Conservation (phyloP, 345 rosid species). For the Gossypium arboreum region DNA sequence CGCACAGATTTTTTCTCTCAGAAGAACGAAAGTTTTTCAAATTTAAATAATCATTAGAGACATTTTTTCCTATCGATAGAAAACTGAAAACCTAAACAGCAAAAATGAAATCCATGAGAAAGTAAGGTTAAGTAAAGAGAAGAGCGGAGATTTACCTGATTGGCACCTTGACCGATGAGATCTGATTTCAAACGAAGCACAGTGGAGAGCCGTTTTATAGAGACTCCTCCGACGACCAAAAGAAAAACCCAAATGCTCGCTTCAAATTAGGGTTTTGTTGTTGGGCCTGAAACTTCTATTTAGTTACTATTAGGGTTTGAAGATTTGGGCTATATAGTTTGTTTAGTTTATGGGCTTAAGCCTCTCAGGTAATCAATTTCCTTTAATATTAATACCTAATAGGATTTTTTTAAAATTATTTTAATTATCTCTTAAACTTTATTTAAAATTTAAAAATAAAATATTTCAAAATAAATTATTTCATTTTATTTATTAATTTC, state of each 20-base stretch:
- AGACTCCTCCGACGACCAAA: not conserved
- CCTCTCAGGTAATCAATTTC: not conserved
- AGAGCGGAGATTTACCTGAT: not conserved
- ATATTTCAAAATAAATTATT: too few species aligned
- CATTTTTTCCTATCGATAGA: not conserved
- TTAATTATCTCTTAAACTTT: too few species aligned
- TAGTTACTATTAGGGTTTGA: not conserved
- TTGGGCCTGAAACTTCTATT: not conserved
- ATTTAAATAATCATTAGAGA: constrained; percentile 39
- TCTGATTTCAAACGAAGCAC: not conserved
- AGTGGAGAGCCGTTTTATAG: not conserved
- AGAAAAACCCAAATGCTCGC: not conserved
- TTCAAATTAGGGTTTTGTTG: not conserved
- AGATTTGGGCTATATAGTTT: not conserved
- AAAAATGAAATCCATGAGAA: not conserved
- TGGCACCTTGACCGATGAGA: not conserved
- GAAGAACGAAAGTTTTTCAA: constrained; percentile 49
- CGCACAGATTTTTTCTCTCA: constrained; percentile 32
- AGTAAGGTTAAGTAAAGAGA: not conserved
- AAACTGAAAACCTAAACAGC: not conserved
- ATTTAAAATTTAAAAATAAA: too few species aligned
- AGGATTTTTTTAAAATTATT: too few species aligned
- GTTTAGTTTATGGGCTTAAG: not conserved
- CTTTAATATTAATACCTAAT: too few species aligned
- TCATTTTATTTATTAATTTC: too few species aligned